Base-by-base conservation (phyloP, 306 rosid genomes). In the Rosa rugosa region DNA sequence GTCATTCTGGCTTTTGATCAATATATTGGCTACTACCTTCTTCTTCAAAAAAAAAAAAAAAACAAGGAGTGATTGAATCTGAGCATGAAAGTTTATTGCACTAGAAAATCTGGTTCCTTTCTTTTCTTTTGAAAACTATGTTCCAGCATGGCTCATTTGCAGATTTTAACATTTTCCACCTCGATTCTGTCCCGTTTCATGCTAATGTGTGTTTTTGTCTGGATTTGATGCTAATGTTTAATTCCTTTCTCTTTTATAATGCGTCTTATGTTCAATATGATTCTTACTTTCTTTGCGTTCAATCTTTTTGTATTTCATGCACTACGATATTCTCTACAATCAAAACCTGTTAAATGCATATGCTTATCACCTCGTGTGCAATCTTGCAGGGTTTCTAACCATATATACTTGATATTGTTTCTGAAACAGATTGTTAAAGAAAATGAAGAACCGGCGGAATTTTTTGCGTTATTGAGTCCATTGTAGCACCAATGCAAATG, bases 391-490 rank as follows among this genome's bases (percentile, higher is more conserved):
- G 71, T 51, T 72, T 78, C 72, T 84, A 46, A 63, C 63, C 71
- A 60, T 77, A 81, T 77, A 69, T 4, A 9, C 16, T 82, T 45
- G 27, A 38, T 86, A 51, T 69, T 69, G 51, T 87, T 20, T 77
- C 36, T 80, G 77, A 81, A 53, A 81, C 85, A 94, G 98, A 77
- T 87, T 75, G 89, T 91, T 71, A 89, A 84, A 84, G 94, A 94
- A 86, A 88, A 87, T 67, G 96, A 91, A 89, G 98, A 94, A 78
- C 88, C 98, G 0, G 75, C 14, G n/a, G 97, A 90, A 73, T 89
- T 94, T 84, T 90, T 81, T 31, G 86, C 89, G 68, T 82, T 89
- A 69, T 77, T 94, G 85, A 86, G 83, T 74, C 86, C 72, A 73
- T 88, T 91, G 90, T 83, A 86, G 97, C 63, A 20, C 68, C 46